Base-by-base conservation (phyloP, 495 filamentous ascomycete species). In the Penicillium herquei region DNA sequence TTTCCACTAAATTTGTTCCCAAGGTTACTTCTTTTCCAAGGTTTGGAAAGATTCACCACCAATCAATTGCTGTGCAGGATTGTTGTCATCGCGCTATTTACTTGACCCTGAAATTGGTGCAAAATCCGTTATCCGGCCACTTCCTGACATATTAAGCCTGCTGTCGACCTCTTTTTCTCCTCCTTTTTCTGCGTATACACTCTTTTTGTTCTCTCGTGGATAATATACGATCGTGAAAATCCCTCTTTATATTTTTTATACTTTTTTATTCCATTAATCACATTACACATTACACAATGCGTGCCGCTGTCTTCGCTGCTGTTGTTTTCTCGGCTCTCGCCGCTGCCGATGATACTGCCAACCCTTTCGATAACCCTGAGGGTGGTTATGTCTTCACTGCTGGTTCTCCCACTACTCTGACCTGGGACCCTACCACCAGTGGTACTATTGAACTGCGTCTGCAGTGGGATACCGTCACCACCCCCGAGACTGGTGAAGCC, bases 361-460 rank as follows among this genome's bases (percentile, higher is more conserved):
- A 86, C 58, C 69, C 82, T 32, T 87, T 87, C 72, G 81, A 72
- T 21, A 71, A 76, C 56, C 80, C 83, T 11, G 33, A 50, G 8
- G 66, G 57, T 21, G 77, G 79, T 18, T 77, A 76, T 37, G 52
- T 58, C 14, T 74, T 85, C 62, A 72, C 69, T 3, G 78, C 79
- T 17, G 85, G 84, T 12, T 30, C 74, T 54, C 47, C 78, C 2
- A 74, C 77, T 33, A 80, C 76, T 14, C 63, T 88, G 42, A 77
- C 52, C 26, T 88, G 85, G 85, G 71, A 66, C 40, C 78, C 78
- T 6, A 79, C 73, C 42, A 81, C 81, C 51, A 54, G 49, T 35
- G 78, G 81, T n/a, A 76, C 78, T 31, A 72, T 87, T 13, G 75
- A 75, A 8, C 66, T 87, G 67, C 66, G 74, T 33, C 70, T 87